Base-by-base conservation (phyloP, 352 stramenopile genomes). In the Phytophthora constricta region DNA sequence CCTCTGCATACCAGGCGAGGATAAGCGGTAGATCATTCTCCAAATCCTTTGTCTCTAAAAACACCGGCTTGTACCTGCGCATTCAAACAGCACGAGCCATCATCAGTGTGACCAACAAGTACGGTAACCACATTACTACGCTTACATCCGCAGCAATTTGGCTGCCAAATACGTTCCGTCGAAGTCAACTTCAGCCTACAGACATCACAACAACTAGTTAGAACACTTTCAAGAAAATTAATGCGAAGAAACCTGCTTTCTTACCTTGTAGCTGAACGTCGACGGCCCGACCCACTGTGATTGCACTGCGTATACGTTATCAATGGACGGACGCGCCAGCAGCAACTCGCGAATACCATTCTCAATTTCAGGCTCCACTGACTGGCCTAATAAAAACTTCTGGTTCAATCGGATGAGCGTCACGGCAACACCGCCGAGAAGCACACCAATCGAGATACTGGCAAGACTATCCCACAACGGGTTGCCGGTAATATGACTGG, bases 131-230 rank as follows among this genome's bases (percentile, higher is more conserved):
- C 9, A 58, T 42, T n/a, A 72, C 0, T 19, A 37, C 7, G 51
- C 73, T 56, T 80, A 93, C 82, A 92, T 96, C 79, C 91, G 84
- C 7, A 96, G 75, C 7, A 99, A 83, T 60, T 98, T 93, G 9
- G 97, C 97, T 16, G 97, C 97, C 41, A 99, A 68, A 72, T 98
- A 99, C 39, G 97, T 99, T 54, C 97, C 97, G 67, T 99, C 97
- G 82, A 99, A 99, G 77, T 99, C 97, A 5, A 99, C 92, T 79
- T 99, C 97, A 20, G 97, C 97, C 87, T 95, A 45, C 16, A 31
- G 58, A 43, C 17, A 59, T 14, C 23, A 34, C 23, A 67, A 16
- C 68, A 33, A 53, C 25, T 10, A 28, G 22, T 70, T 17, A 74
- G 41, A 46, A n/a, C 23, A 51, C 22, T 10, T 14, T 10, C 28